Evolutionary conservation across 495 filamentous ascomycete species (phyloP).

Genomic region (Aspergillus diversus): DNA sequence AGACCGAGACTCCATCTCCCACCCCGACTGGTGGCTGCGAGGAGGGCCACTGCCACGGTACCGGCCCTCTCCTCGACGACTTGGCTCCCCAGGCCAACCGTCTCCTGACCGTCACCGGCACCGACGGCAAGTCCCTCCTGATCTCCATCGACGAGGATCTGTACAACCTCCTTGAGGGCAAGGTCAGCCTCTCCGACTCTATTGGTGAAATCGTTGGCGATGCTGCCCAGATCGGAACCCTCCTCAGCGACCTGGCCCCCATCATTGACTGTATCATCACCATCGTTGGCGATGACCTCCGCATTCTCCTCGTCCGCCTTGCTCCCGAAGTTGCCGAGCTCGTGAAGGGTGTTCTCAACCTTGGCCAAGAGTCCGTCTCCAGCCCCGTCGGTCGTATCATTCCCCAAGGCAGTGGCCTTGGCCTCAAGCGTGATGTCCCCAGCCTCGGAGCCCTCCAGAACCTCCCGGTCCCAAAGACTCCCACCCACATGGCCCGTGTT

Average conservation of each 20-base stretch:
- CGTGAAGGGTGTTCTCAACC: conserved; percentile 17
- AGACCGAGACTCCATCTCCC: conserved; percentile 4
- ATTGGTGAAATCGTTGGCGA: conserved; percentile 29
- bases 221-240: conserved; percentile 25
- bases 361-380: conserved; percentile 9
- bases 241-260: conserved; percentile 27
- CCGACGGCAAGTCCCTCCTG: conserved; percentile 21
- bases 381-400: conserved; percentile 12
- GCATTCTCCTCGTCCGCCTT: conserved; percentile 27
- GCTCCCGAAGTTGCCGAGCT: conserved; percentile 28
- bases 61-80: conserved; percentile 33
- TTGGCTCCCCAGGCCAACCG: conserved; percentile 30
- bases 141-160: conserved; percentile 26
- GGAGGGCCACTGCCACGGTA: conserved; percentile 26
- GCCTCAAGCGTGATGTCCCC: neutral
- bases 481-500: neutral
- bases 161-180: conserved; percentile 23
- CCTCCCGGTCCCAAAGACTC: neutral
- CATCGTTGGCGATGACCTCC: conserved; percentile 28
- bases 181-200: conserved; percentile 26
- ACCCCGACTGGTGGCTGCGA: conserved; percentile 20
- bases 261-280: conserved; percentile 30
- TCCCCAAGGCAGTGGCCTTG: conserved; percentile 2
- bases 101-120: conserved; percentile 25
- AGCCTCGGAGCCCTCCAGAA: neutral